Evolutionary conservation across 352 stramenopile genomes (phyloP), one percentile per base, ranked within the genome.

Genomic region (Aphanomyces euteiches): DNA sequence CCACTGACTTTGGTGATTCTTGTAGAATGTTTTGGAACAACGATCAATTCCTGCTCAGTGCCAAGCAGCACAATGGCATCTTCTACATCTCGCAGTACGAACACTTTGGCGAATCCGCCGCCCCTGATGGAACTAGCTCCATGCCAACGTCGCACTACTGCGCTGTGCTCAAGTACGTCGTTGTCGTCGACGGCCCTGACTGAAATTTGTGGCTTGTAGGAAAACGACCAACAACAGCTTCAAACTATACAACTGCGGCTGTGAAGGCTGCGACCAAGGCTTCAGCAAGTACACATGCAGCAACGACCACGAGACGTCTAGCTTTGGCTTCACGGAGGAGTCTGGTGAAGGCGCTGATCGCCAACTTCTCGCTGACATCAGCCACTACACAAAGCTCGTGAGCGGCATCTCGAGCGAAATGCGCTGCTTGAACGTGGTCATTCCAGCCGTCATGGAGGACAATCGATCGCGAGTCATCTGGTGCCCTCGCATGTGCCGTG

Each of bases 11-110:
- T 67, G 43, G 10, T 19, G 36, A 38, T 47, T 19, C 19, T 12
- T 66, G 15, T 63, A 90, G 87, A 75, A 92, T 92, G 84, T 92
- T 86, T 67, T 92, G 81, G 83, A 89, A 93, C 75, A 90, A 89
- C 63, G 86, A 93, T 68, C 80, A 90, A 69, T 93, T 93, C 72
- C 71, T 93, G 50, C 77, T 92, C 47, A 93, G 86, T 36, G 86
- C 86, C 68, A 92, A 91, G 75, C 84, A 93, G 50, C 74, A 91
- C n/a, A 84, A 83, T 38, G 83, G 83, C 40, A 89, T 79, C 17
- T 93, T 93, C 69, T 96, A 92, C 79, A 95, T 96, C 73, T 96
- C 86, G 21, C 88, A 96, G 69, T 96, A 96, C 72, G 84, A 93
- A 61, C 78, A 95, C 60, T 96, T 96, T 72, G 82, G 88, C 1